phyloP scores from a whole-genome alignment of 2,329 filamentous ascomycete species.

The Ilyonectria mors-panacis region DNA sequence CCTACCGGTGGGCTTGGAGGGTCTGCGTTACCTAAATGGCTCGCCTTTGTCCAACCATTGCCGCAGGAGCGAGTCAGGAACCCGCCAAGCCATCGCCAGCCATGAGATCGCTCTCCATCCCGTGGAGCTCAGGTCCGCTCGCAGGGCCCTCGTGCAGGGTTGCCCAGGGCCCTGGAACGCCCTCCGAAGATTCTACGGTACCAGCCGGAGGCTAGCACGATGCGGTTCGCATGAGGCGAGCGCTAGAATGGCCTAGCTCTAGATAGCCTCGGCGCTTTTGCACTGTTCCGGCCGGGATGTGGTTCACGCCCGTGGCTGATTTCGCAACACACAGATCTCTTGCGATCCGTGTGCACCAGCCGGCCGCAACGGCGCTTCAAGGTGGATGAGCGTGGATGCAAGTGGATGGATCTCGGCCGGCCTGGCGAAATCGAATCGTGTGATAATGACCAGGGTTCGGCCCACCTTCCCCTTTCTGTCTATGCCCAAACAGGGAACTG shows the following conservation, averaged over 20 bases:
- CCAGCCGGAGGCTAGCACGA: not conserved
- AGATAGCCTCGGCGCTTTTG: not conserved
- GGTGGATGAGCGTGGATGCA: not conserved
- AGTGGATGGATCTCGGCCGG: not conserved
- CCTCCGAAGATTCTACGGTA: not conserved
- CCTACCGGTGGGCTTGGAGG: not conserved
- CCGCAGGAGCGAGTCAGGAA: not conserved
- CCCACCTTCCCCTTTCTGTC: not conserved
- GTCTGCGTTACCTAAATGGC: not conserved
- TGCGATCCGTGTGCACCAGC: not conserved
- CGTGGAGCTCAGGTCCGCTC: too few relatives aligned
- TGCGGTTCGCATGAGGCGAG: not conserved
- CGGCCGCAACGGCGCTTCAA: not conserved
- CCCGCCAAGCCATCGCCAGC: not conserved
- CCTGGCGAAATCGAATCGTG: not conserved
- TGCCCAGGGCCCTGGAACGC: not conserved
- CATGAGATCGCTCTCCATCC: too few relatives aligned
- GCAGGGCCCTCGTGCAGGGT: not conserved
- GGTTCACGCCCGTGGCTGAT: not conserved
- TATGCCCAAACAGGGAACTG: not conserved
- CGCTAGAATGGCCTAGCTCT: not conserved
- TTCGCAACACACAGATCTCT: not conserved
- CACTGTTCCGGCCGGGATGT: not conserved
- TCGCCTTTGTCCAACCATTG: not conserved
- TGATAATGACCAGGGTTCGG: not conserved